phyloP scores from a whole-genome alignment of 768 basidiomycete species.

The Xerocomus spinulosus region DNA sequence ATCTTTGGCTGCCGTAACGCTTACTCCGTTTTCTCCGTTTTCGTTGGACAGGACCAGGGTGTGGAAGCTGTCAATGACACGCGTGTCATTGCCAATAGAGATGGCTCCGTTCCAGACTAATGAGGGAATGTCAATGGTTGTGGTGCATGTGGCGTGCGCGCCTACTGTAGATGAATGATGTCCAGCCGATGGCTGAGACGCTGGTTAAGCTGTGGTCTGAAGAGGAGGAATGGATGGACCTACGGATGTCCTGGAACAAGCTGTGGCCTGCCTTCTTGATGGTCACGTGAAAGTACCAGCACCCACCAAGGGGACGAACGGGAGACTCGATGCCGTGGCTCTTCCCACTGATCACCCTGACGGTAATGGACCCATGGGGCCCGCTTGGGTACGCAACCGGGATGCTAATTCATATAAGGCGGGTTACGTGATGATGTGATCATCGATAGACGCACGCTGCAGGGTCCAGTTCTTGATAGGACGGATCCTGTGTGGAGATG shows the following conservation, averaged over 20 bases:
- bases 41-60: constrained; percentile 78
- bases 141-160: background rate
- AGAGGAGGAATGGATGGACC: constrained; percentile 19
- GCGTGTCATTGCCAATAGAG: constrained; percentile 48
- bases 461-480: constrained; percentile 78
- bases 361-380: constrained; percentile 56
- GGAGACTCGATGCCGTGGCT: constrained; percentile 84
- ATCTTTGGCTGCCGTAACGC: constrained; percentile 52
- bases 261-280: constrained; percentile 54
- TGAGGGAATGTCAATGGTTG: constrained; percentile 3
- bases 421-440: background rate
- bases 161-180: constrained; percentile 80
- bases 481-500: constrained; percentile 50
- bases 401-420: constrained; percentile 42
- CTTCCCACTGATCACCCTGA: constrained; percentile 87
- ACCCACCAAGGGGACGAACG: constrained; percentile 86
- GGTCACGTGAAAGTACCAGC: constrained; percentile 85
- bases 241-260: constrained; percentile 82
- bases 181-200: constrained; percentile 74
- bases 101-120: constrained; percentile 50
- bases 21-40: constrained; percentile 60
- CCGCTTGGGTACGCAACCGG: constrained; percentile 73
- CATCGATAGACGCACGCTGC: constrained; percentile 41
- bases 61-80: constrained; percentile 56
- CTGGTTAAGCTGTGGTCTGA: background rate